phyloP scores from a whole-genome alignment of 75 land plant genomes.

The Pinus taeda region DNA sequence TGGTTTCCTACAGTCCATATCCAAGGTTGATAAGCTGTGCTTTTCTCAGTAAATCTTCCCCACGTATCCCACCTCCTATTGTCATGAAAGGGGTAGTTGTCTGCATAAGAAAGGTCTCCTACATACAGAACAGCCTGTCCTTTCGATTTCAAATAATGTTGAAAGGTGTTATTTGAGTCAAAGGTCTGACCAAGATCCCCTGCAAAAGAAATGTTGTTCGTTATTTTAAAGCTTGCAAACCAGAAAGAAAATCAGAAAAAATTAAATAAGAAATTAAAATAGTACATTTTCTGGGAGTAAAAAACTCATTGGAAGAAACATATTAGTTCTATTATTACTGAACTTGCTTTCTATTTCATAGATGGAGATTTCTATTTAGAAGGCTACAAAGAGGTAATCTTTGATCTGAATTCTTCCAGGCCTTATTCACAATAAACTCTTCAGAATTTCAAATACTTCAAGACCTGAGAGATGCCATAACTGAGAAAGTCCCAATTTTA shows the following conservation, averaged over 20 bases:
- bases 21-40: constrained; percentile 90
- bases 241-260: not conserved
- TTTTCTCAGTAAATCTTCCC: constrained; percentile 85
- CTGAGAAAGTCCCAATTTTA: too few species aligned
- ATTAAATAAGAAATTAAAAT: not conserved
- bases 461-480: too few species aligned
- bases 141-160: constrained; percentile 66
- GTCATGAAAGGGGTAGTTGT: constrained; percentile 65
- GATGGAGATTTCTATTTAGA: too few species aligned
- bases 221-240: not conserved
- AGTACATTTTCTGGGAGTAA: not conserved
- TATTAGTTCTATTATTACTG: not conserved
- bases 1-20: constrained; percentile 95
- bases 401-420: too few species aligned
- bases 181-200: constrained; percentile 89
- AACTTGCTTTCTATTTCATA: too few species aligned
- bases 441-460: too few species aligned
- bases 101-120: constrained; percentile 93
- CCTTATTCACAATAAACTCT: too few species aligned
- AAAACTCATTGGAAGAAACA: not conserved
- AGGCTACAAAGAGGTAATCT: too few species aligned
- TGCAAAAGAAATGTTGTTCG: constrained; percentile 18
- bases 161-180: constrained; percentile 78
- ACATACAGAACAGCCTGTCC: constrained; percentile 74
- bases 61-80: constrained; percentile 77